These are phyloP conservation scores for Verticillium zaregamsianum DNA, from an alignment of 2,329 filamentous ascomycete genomes.

Conservation along the genomic window DNA sequence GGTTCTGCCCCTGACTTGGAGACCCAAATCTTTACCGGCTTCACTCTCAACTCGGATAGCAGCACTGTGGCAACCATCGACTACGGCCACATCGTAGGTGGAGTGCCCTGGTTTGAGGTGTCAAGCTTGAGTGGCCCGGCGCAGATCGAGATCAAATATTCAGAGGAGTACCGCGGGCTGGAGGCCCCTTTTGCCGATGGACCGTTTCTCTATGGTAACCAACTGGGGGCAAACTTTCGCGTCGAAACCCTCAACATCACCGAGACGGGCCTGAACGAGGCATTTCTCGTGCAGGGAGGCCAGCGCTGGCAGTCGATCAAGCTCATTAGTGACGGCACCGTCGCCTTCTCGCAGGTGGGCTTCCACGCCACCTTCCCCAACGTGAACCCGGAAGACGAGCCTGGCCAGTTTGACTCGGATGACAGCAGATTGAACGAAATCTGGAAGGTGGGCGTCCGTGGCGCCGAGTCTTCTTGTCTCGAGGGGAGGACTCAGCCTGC, in stretches of 20 bases:
- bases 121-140: slow-evolving; percentile 15
- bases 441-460: slow-evolving; percentile 31
- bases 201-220: slow-evolving; percentile 18
- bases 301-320: slow-evolving; percentile 34
- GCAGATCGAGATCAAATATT: slow-evolving; percentile 31
- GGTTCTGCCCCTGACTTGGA: no score
- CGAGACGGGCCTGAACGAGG: slow-evolving; percentile 18
- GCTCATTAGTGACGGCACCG: slow-evolving; percentile 25
- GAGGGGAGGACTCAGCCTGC: slow-evolving; percentile 29
- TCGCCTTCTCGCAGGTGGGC: slow-evolving; percentile 26
- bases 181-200: slow-evolving; percentile 23
- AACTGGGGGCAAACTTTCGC: slow-evolving; percentile 28
- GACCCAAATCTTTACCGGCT: no score
- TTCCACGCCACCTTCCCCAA: slow-evolving; percentile 23
- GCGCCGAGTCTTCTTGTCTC: slow-evolving; percentile 28
- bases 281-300: slow-evolving; percentile 33
- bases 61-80: slow-evolving; percentile 18
- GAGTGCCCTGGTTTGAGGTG: slow-evolving; percentile 27
- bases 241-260: slow-evolving; percentile 34
- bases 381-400: slow-evolving; percentile 16
- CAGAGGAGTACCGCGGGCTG: slow-evolving; percentile 25
- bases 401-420: slow-evolving; percentile 22
- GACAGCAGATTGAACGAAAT: slow-evolving; percentile 27
- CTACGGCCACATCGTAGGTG: slow-evolving; percentile 27
- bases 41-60: no score